These are phyloP conservation scores for Astrothelium subdiscretum DNA, from an alignment of 495 filamentous ascomycete species.

Conservation along the genomic window DNA sequence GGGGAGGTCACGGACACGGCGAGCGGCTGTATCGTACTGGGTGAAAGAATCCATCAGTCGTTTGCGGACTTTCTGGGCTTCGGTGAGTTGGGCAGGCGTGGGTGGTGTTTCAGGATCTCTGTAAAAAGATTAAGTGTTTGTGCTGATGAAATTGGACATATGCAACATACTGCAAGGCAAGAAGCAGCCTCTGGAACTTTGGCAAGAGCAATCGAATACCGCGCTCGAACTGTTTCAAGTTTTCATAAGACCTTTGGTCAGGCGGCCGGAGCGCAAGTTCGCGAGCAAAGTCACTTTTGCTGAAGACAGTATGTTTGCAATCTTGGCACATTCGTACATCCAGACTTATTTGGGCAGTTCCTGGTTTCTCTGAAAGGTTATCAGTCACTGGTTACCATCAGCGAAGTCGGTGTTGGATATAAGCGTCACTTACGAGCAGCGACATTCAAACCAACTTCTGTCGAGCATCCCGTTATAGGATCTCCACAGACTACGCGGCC, in stretches of 20 bases:
- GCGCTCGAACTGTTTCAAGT: slow-evolving; percentile 75
- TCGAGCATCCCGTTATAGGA: slow-evolving; percentile 68
- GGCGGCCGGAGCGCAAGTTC: slow-evolving; percentile 57
- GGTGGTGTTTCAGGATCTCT: slow-evolving; percentile 64
- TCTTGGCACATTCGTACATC: slow-evolving; percentile 87
- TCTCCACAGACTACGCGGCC: slow-evolving; percentile 89
- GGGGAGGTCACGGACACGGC: slow-evolving; percentile 69
- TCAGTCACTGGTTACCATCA: slow-evolving; percentile 32
- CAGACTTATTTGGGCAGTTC: slow-evolving; percentile 46
- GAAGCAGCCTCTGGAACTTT: slow-evolving; percentile 70
- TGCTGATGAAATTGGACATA: neutral
- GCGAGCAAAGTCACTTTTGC: slow-evolving; percentile 67
- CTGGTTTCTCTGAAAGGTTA: slow-evolving; percentile 46
- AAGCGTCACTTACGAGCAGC: slow-evolving; percentile 45
- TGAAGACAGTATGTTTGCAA: slow-evolving; percentile 76
- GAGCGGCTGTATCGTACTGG: slow-evolving; percentile 79
- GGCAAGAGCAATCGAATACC: slow-evolving; percentile 79
- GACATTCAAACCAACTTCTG: slow-evolving; percentile 69
- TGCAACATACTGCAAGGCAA: slow-evolving; percentile 47
- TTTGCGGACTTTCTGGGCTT: slow-evolving; percentile 84
- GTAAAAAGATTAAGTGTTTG: neutral
- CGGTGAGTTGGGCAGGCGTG: slow-evolving; percentile 60
- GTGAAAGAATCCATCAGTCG: slow-evolving; percentile 81
- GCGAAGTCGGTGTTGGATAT: neutral
- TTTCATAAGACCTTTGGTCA: slow-evolving; percentile 74